phyloP scores from a whole-genome alignment of 352 stramenopile species.

The Pythium monospermum region DNA sequence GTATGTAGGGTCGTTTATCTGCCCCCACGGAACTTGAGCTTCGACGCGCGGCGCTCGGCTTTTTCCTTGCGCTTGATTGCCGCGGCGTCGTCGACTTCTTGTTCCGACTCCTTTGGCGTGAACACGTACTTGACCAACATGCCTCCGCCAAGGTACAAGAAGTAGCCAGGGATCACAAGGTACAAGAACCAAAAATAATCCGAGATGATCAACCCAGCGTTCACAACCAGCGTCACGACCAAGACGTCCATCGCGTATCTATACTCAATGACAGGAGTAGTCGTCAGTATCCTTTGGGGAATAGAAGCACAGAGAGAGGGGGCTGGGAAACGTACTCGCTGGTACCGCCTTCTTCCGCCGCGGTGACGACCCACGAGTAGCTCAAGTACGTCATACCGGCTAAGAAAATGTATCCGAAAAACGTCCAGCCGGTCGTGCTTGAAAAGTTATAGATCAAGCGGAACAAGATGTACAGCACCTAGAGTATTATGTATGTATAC shows the following conservation, averaged over 20 bases:
- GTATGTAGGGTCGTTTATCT: conserved; percentile 16
- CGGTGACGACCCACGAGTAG: conserved; percentile 77
- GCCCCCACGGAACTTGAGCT: conserved; percentile 18
- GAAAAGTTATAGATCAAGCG: conserved; percentile 69
- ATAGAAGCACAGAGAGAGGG: not conserved
- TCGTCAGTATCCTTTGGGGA: not conserved
- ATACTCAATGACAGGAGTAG: not conserved
- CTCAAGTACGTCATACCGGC: conserved; percentile 63
- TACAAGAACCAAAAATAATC: conserved; percentile 88
- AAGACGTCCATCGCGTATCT: conserved; percentile 80
- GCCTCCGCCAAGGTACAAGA: conserved; percentile 74
- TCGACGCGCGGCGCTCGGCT: conserved; percentile 35
- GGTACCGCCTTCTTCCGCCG: conserved; percentile 65
- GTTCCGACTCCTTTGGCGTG: conserved; percentile 44
- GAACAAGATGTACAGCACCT: conserved; percentile 71
- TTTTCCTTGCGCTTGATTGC: conserved; percentile 75
- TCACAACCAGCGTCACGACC: conserved; percentile 75
- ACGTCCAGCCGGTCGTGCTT: conserved; percentile 63
- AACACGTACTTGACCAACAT: conserved; percentile 84
- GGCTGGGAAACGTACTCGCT: conserved; percentile 47
- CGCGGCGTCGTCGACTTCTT: conserved; percentile 45
- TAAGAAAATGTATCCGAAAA: conserved; percentile 65
- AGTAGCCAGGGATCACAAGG: conserved; percentile 71
- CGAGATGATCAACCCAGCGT: conserved; percentile 67
- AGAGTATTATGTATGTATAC: too few relatives aligned